These are phyloP conservation scores for Daldinia eschscholtzii DNA, from an alignment of 2,329 filamentous ascomycete species.

Conservation along the genomic window DNA sequence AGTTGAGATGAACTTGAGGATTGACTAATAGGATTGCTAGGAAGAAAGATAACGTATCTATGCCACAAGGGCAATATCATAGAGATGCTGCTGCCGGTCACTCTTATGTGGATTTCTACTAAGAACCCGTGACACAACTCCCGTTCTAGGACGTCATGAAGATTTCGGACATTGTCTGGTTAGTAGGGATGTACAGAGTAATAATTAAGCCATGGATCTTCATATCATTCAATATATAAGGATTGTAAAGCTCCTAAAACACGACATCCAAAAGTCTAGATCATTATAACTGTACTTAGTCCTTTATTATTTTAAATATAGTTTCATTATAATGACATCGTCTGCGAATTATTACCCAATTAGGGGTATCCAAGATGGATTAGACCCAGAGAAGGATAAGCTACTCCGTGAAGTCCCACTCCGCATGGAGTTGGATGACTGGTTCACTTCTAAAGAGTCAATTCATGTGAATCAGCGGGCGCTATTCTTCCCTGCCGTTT, in stretches of 20 bases:
- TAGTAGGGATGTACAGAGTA: not conserved
- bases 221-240: not conserved
- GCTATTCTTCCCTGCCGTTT: slow-evolving; percentile 1
- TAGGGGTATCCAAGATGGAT: not conserved
- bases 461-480: not conserved
- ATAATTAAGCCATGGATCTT: too few species aligned
- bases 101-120: not conserved
- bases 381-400: not conserved
- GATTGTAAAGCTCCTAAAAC: not conserved
- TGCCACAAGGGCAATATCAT: not conserved
- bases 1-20: not conserved
- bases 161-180: not conserved
- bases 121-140: not conserved
- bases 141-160: not conserved
- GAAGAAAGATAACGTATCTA: not conserved
- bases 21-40: not conserved
- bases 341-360: not conserved
- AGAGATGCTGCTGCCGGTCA: not conserved
- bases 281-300: too few species aligned
- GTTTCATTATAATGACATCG: not conserved
- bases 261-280: too few species aligned
- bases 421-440: slow-evolving; percentile 1
- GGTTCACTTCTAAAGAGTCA: not conserved
- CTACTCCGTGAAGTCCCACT: not conserved
- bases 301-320: not conserved